Base-by-base conservation (phyloP, 2,329 filamentous ascomycete genomes). In the Penicillium psychrosexuale region DNA sequence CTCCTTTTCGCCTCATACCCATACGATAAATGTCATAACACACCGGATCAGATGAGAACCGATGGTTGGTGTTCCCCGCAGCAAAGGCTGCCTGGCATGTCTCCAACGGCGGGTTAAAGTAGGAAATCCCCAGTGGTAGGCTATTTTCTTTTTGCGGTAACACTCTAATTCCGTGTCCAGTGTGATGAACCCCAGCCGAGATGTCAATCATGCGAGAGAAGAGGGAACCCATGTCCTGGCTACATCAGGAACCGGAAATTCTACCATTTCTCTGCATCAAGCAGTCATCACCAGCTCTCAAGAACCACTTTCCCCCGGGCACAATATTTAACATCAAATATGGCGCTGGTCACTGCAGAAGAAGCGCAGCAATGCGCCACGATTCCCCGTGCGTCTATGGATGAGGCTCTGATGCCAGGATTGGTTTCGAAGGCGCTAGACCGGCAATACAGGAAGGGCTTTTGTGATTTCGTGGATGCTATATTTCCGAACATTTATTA, bases 91-190 rank as follows among this genome's bases (percentile, higher is more conserved):
- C 43, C 53, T 52, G 28, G 55, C 61, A 11, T 66, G 63, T 56
- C 40, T 66, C 15, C 48, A 60, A 44, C 63, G 63, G 37, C 61
- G 59, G 22, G 53, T 66, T 51, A 66, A 65, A 58, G 63, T 66
- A 53, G 22, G 53, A 13, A 22, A 22, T 2, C 30, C 19, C 28
- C 24, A 19, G n/a, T n/a, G 27, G 4, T n/a, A 24, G 28, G 2
- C 11, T 13, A 17, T 38, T 27, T 12, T 5, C 13, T 24, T 12
- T 36, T 12, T 6, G 5, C 12, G 12, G 24, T 19, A 36, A 34
- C 37, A 33, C 36, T n/a, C 34, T 38, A 36, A 39, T 30, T n/a
- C 11, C 48, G 36, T 17, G 17, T 31, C 12, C 33, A 65, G 62
- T 66, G 63, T 43, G 63, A 66, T 43, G 56, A 65, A 51, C 46